phyloP scores from a whole-genome alignment of 108 stramenopile genomes.

The Conticribra guillardii region DNA sequence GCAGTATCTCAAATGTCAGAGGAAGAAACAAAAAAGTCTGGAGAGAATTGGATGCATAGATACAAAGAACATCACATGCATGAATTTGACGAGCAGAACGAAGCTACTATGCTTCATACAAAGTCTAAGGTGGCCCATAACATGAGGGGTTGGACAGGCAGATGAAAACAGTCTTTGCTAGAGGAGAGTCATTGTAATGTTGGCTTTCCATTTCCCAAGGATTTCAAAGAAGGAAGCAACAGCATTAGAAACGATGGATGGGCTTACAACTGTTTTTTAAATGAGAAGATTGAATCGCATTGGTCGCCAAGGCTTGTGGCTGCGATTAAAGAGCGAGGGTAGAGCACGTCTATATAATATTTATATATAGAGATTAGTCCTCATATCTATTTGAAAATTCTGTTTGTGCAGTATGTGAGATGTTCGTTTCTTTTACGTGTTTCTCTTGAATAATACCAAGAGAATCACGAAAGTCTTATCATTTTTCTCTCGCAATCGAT shows the following conservation, averaged over 20 bases:
- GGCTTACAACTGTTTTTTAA: constrained; percentile 84
- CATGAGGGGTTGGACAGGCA: constrained; percentile 56
- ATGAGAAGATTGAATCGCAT: constrained; percentile 73
- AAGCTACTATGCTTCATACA: constrained; percentile 87
- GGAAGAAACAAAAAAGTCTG: constrained; percentile 40
- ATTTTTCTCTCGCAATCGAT: no score
- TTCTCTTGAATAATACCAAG: no score
- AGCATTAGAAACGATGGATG: constrained; percentile 51
- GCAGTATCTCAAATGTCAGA: constrained; percentile 65
- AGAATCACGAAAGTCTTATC: no score
- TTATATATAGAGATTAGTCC: no score
- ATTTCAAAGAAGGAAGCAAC: constrained; percentile 21
- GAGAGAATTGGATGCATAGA: constrained; percentile 40
- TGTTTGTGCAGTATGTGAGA: no score
- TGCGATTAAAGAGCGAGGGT: constrained; percentile 22
- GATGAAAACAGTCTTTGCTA: constrained; percentile 34
- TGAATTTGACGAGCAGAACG: constrained; percentile 71
- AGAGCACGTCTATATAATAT: background rate
- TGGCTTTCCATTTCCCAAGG: constrained; percentile 71
- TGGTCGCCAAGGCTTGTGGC: constrained; percentile 68
- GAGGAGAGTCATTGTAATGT: constrained; percentile 52
- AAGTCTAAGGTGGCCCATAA: constrained; percentile 82
- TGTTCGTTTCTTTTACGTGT: no score
- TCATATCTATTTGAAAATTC: no score
- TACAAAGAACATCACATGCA: constrained; percentile 61